These are phyloP conservation scores for Neurospora sp. DNA, from an alignment of 495 filamentous ascomycete species.

Conservation along the genomic window DNA sequence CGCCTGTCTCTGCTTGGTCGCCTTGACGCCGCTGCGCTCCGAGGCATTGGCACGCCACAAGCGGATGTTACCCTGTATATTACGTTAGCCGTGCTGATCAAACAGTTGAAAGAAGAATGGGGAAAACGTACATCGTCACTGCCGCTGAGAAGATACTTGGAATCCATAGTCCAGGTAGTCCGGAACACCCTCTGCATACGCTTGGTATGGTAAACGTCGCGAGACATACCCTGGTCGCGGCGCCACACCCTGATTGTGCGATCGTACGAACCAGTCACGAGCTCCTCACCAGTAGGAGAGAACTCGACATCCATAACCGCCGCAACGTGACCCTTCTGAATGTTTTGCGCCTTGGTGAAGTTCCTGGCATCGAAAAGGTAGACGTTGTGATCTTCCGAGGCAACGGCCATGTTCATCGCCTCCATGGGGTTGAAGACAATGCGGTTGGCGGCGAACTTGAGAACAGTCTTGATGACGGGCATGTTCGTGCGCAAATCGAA, in stretches of 20 bases:
- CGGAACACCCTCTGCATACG: constrained; percentile 88
- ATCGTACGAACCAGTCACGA: constrained; percentile 76
- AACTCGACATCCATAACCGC: constrained; percentile 97
- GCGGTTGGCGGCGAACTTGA: constrained; percentile 74
- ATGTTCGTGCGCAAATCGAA: constrained; percentile 70
- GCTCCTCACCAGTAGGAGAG: constrained; percentile 86
- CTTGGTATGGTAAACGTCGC: constrained; percentile 95
- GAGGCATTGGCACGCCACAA: constrained; percentile 90
- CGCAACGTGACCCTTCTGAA: constrained; percentile 91
- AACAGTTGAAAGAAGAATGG: not conserved
- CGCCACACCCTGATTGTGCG: constrained; percentile 58
- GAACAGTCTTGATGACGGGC: constrained; percentile 66
- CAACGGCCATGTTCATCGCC: constrained; percentile 29
- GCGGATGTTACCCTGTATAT: constrained; percentile 61
- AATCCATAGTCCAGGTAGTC: constrained; percentile 74
- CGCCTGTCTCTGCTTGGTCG: constrained; percentile 67
- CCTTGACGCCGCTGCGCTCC: constrained; percentile 74
- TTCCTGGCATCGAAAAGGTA: constrained; percentile 29
- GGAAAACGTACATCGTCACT: constrained; percentile 54
- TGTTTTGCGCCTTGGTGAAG: constrained; percentile 54
- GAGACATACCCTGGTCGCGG: constrained; percentile 67
- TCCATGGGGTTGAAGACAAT: constrained; percentile 89
- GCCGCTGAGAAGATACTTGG: constrained; percentile 75
- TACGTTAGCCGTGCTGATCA: not conserved
- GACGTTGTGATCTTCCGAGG: constrained; percentile 42